Evolutionary conservation across 1,284 basidiomycete species (phyloP).

Genomic region (Apiotrichum gracile): DNA sequence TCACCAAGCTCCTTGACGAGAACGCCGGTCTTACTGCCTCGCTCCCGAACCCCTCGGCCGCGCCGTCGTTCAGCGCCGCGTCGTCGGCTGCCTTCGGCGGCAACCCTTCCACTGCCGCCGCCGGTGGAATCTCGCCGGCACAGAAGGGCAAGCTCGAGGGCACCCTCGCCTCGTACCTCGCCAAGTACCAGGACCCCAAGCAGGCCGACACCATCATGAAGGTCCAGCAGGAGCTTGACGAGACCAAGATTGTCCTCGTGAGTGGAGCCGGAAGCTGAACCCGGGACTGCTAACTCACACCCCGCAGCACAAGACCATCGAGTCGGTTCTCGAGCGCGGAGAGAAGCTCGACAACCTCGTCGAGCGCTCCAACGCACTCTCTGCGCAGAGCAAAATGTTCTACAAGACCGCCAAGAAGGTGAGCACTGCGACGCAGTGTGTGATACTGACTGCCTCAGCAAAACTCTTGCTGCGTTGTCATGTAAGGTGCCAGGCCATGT

Average conservation of each 20-base stretch:
- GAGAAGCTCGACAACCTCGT: slow-evolving; percentile 97
- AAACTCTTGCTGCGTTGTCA: slow-evolving; percentile 61
- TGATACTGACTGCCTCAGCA: slow-evolving; percentile 49
- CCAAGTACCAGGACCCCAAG: slow-evolving; percentile 94
- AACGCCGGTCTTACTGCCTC: slow-evolving; percentile 68
- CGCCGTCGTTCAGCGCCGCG: slow-evolving; percentile 37
- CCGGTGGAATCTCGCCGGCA: slow-evolving; percentile 44
- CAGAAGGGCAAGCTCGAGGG: slow-evolving; percentile 50
- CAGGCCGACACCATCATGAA: slow-evolving; percentile 99
- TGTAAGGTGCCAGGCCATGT: no score
- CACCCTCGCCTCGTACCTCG: slow-evolving; percentile 69
- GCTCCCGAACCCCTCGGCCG: slow-evolving; percentile 37
- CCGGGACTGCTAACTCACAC: slow-evolving; percentile 1
- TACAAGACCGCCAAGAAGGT: slow-evolving; percentile 92
- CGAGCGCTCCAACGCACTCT: slow-evolving; percentile 86
- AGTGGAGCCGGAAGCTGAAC: slow-evolving; percentile 31
- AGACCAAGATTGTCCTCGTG: slow-evolving; percentile 97
- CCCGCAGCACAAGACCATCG: slow-evolving; percentile 99
- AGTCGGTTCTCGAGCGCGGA: slow-evolving; percentile 90
- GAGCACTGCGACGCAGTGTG: slow-evolving; percentile 19
- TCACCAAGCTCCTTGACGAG: slow-evolving; percentile 92
- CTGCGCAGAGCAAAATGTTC: slow-evolving; percentile 88
- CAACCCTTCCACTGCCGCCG: slow-evolving; percentile 43
- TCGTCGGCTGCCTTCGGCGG: slow-evolving; percentile 41
- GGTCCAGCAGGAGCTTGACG: slow-evolving; percentile 96